Percentiles rank a stretch among this genome's conserved stretches.
These are phyloP conservation scores for Delphinella strobiligena DNA, from an alignment of 2,329 filamentous ascomycete species.

Conservation along the genomic window DNA sequence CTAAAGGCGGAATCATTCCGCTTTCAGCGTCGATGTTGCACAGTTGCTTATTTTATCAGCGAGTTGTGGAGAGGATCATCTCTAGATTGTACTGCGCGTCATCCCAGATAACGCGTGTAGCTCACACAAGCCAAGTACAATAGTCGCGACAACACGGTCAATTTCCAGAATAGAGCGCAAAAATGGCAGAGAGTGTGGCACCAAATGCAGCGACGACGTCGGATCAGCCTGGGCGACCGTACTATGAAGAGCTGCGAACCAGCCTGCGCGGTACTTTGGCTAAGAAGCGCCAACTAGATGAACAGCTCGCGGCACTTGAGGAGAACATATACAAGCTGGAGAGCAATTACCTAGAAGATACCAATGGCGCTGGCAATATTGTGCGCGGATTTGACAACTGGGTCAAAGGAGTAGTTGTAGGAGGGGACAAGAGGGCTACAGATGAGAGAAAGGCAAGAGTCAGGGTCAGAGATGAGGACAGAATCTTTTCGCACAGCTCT, in stretches of 20 bases:
- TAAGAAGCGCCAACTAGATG: conserved; percentile 53
- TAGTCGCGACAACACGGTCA: too few species aligned
- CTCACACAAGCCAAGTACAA: too few species aligned
- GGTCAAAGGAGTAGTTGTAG: conserved; percentile 64
- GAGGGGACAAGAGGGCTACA: conserved; percentile 27
- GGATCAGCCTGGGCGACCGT: conserved; percentile 40
- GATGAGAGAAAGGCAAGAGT: conserved; percentile 53
- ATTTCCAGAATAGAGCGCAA: conserved; percentile 5
- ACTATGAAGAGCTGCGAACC: conserved; percentile 60
- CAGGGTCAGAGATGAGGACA: conserved; percentile 54
- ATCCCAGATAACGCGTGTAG: not conserved
- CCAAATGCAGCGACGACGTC: conserved; percentile 21
- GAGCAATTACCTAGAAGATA: conserved; percentile 80
- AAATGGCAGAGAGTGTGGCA: conserved; percentile 39
- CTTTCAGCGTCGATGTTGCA: too few species aligned
- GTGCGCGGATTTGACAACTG: conserved; percentile 97
- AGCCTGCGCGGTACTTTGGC: conserved; percentile 55
- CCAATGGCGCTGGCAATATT: conserved; percentile 76
- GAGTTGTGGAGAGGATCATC: too few species aligned
- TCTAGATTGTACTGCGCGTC: too few species aligned
- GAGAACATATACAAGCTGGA: conserved; percentile 77
- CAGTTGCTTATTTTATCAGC: too few species aligned
- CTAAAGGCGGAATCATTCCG: too few species aligned
- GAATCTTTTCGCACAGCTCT: conserved; percentile 47
- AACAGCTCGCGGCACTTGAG: conserved; percentile 42